These are phyloP conservation scores for Nakaseomyces bracarensis DNA, from an alignment of 1,139 yeast genomes.

Conservation along the genomic window DNA sequence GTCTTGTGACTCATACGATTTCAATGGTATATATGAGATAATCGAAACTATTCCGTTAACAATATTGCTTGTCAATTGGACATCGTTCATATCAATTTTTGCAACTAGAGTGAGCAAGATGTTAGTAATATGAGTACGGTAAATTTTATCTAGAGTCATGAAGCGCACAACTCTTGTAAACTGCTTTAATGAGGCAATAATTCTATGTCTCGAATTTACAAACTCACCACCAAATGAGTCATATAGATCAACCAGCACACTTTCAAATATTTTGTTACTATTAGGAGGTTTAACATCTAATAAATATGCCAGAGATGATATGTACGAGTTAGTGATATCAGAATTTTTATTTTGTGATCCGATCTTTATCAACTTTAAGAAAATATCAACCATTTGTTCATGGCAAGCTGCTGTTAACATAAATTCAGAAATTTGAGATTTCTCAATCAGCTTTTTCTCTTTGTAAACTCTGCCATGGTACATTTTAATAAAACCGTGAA, in stretches of 20 bases:
- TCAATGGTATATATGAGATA: constrained; percentile 66
- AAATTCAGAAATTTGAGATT: constrained; percentile 27
- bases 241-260: constrained; percentile 64
- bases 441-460: constrained; percentile 33
- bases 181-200: constrained; percentile 62
- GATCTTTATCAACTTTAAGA: constrained; percentile 50
- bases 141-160: constrained; percentile 57
- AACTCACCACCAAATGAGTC: constrained; percentile 70
- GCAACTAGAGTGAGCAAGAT: constrained; percentile 62
- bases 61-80: constrained; percentile 62
- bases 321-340: constrained; percentile 50
- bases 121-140: constrained; percentile 71
- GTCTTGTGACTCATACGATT: constrained; percentile 38
- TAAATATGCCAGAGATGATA: constrained; percentile 53
- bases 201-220: constrained; percentile 75
- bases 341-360: constrained; percentile 76
- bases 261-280: constrained; percentile 47
- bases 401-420: constrained; percentile 42
- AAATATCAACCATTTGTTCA: constrained; percentile 37
- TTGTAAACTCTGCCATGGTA: constrained; percentile 50
- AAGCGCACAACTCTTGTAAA: constrained; percentile 60
- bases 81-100: constrained; percentile 85
- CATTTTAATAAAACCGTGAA: constrained; percentile 47
- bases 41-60: constrained; percentile 64
- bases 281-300: constrained; percentile 52